Conservation (phyloP, 2,329 filamentous ascomycete genomes). For the Achaetomium macrosporum region DNA sequence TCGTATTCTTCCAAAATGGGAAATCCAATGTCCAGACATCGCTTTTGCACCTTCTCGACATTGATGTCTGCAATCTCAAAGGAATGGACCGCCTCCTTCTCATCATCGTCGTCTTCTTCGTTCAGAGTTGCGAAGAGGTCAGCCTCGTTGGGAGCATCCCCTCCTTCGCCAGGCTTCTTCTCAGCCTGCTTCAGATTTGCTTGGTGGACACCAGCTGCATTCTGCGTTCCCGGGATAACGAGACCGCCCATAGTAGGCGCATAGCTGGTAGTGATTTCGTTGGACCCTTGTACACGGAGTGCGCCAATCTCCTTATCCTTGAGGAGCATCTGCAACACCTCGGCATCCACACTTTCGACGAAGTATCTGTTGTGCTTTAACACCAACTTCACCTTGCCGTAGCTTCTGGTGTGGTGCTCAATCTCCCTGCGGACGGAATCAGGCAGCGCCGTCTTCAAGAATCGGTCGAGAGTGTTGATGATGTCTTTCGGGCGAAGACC, state of each 20-base stretch:
- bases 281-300: slow-evolving; percentile 65
- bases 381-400: slow-evolving; percentile 93
- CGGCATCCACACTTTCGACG: slow-evolving; percentile 83
- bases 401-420: slow-evolving; percentile 73
- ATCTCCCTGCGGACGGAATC: slow-evolving; percentile 77
- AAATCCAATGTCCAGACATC: slow-evolving; percentile 78
- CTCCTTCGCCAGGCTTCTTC: slow-evolving; percentile 41
- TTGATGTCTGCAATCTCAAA: slow-evolving; percentile 82
- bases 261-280: slow-evolving; percentile 69
- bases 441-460: slow-evolving; percentile 84
- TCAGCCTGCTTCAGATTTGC: slow-evolving; percentile 38
- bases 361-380: slow-evolving; percentile 92
- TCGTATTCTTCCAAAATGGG: slow-evolving; percentile 96
- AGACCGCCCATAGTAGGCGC: slow-evolving; percentile 82
- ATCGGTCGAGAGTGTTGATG: slow-evolving; percentile 77
- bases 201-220: slow-evolving; percentile 82
- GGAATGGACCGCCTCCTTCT: slow-evolving; percentile 80
- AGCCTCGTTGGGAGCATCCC: slow-evolving; percentile 51
- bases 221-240: slow-evolving; percentile 90
- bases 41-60: slow-evolving; percentile 82
- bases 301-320: slow-evolving; percentile 77
- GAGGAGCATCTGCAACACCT: slow-evolving; percentile 79
- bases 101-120: slow-evolving; percentile 69
- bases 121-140: slow-evolving; percentile 69
- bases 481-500: slow-evolving; percentile 88